Evolutionary conservation across 768 basidiomycete species (phyloP), one percentile per base, ranked within the genome.

Genomic region (Clathrus columnatus): DNA sequence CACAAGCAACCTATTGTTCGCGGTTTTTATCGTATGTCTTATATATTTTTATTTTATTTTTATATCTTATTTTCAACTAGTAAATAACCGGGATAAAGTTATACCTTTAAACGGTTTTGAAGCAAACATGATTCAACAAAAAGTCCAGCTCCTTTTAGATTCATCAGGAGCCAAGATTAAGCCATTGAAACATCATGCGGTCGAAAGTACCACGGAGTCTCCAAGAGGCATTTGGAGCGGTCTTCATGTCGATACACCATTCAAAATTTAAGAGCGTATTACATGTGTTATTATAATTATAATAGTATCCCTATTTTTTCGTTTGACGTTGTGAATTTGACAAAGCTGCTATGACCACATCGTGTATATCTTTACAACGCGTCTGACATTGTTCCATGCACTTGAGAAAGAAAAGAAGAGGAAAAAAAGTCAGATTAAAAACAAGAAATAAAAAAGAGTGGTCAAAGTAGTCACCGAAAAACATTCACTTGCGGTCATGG

Each of bases 171-270:
- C 84, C 45, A 88, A 90, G 70, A 91, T 94, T 56, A 83, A 82
- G 65, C 75, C 84, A 14, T 71, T 93, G 64, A 91, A 91, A 67
- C 79, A 73, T 47, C 69, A 81, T 57, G 75, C 78, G 17, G 85
- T 95, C 26, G 82, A 88, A 73, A 89, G 86, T 64, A 80, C 78
- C 26, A 83, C 85, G 49, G 87, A 89, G 71, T 78, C 88, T 17
- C 76, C 87, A 8, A 82, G 91, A 67, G 91, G 91, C 51, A 88
- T 93, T 60, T 93, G 90, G 91, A 87, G 85, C 65, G 89, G 91
- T 18, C 70, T 93, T 59, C 91, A 94, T 62, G 86, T 86, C 60
- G 80, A 83, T 62, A 79, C 83, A 54, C 83, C 85, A 17, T 79
- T 76, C 72, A 72, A 70, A 57, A 75, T 81, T 52, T 65, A 53